These are phyloP conservation scores for Heliosperma pusillum DNA, from an alignment of 148 eudicot genomes.

Conservation along the genomic window DNA sequence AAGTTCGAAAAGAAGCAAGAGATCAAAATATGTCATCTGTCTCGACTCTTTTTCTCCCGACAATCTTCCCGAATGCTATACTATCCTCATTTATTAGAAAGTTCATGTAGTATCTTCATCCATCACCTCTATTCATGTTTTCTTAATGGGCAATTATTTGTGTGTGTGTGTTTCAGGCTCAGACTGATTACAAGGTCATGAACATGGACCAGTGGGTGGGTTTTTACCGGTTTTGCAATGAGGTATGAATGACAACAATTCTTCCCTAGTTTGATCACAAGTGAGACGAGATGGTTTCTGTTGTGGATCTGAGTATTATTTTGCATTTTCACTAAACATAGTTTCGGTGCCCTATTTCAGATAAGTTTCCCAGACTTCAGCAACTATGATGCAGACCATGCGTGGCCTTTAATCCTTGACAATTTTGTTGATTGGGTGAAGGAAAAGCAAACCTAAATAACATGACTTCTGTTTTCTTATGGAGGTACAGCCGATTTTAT, in stretches of 20 bases:
- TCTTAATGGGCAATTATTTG: background rate
- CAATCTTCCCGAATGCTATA: too few relatives aligned
- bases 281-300: background rate
- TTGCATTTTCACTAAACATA: background rate
- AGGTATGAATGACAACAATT: slow-evolving; percentile 44
- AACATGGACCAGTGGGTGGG: slow-evolving; percentile 98
- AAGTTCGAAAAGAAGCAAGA: too few relatives aligned
- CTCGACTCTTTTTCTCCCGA: too few relatives aligned
- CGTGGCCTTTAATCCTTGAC: slow-evolving; percentile 94
- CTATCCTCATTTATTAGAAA: too few relatives aligned
- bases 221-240: slow-evolving; percentile 79
- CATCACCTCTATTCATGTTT: too few relatives aligned
- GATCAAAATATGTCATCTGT: too few relatives aligned
- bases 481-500: slow-evolving; percentile 10
- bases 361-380: slow-evolving; percentile 72
- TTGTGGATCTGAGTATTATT: background rate
- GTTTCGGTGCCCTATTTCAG: slow-evolving; percentile 33
- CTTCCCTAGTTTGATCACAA: background rate
- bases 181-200: slow-evolving; percentile 86
- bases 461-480: background rate
- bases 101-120: too few relatives aligned
- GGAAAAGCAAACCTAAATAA: slow-evolving; percentile 45
- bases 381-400: slow-evolving; percentile 68
- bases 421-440: slow-evolving; percentile 91
- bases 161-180: slow-evolving; percentile 44